Evolutionary conservation across 306 rosid species (phyloP).

Genomic region (Sphenostylis stenocarpa): DNA sequence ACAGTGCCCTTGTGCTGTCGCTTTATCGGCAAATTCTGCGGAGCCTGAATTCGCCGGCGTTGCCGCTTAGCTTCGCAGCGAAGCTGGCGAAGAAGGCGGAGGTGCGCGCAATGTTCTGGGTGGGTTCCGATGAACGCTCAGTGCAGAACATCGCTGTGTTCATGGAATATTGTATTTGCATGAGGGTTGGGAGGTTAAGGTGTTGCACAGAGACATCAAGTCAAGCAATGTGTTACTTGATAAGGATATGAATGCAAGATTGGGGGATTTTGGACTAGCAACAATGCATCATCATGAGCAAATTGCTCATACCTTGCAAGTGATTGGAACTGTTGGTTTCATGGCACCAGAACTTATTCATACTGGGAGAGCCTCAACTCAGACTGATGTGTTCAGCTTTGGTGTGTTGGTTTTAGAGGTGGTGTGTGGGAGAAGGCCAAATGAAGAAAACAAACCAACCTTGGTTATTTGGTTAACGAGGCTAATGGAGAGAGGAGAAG

Average conservation of each 20-base stretch:
- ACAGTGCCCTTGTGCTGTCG: conserved; percentile 66
- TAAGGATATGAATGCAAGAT: conserved; percentile 57
- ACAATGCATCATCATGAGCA: conserved; percentile 41
- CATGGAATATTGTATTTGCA: conserved; percentile 59
- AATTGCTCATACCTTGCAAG: conserved; percentile 36
- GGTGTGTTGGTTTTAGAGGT: conserved; percentile 59
- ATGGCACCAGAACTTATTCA: conserved; percentile 56
- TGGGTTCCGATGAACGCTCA: conserved; percentile 80
- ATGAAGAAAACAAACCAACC: conserved; percentile 47
- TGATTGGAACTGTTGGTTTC: conserved; percentile 63
- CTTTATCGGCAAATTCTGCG: conserved; percentile 73
- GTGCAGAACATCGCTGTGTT: conserved; percentile 76
- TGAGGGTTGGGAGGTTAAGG: conserved; percentile 66
- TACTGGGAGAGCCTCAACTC: conserved; percentile 46
- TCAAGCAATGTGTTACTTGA: conserved; percentile 61
- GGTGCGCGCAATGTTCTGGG: conserved; percentile 66
- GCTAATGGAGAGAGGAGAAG: conserved; percentile 42
- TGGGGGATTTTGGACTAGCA: conserved; percentile 65
- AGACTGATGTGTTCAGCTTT: conserved; percentile 53
- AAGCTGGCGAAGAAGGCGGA: conserved; percentile 68
- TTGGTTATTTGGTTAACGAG: conserved; percentile 52
- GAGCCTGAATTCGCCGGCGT: conserved; percentile 67
- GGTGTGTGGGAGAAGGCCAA: conserved; percentile 51
- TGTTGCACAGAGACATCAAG: conserved; percentile 66
- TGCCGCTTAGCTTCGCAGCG: conserved; percentile 65